phyloP scores from a whole-genome alignment of 179 eudicot species.

The Corrigiola litoralis region DNA sequence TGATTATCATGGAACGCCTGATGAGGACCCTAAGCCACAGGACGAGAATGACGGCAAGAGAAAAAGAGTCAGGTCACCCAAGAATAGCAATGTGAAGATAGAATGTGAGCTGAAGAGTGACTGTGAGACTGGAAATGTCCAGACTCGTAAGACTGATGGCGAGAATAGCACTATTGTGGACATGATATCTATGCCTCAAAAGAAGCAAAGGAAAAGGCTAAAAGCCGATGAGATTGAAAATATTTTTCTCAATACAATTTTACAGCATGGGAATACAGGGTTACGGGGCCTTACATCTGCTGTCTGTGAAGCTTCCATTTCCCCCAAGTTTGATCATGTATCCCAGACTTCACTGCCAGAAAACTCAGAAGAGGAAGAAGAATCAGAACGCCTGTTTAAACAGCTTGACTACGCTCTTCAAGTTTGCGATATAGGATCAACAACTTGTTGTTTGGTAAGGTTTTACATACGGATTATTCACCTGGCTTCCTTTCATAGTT shows the following conservation, averaged over 20 bases:
- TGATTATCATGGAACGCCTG: not conserved
- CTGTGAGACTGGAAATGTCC: too few species aligned
- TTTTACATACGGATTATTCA: not conserved
- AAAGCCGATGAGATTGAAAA: constrained; percentile 14
- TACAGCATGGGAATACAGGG: constrained; percentile 16
- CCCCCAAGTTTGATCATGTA: constrained; percentile 26
- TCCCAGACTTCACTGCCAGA: constrained; percentile 7
- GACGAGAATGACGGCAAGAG: constrained; percentile 5
- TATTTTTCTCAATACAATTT: constrained; percentile 26
- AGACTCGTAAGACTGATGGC: too few species aligned
- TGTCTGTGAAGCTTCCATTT: not conserved
- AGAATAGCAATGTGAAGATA: not conserved
- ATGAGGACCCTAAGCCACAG: not conserved
- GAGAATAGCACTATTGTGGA: too few species aligned
- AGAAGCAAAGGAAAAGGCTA: constrained; percentile 5
- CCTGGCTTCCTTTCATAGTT: not conserved
- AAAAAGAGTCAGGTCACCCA: not conserved
- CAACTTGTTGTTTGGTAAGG: constrained; percentile 22
- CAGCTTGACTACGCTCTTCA: constrained; percentile 33
- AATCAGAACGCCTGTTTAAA: constrained; percentile 26
- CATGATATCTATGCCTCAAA: not conserved
- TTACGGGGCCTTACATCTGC: not conserved
- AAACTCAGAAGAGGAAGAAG: constrained; percentile 27
- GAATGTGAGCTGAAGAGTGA: not conserved
- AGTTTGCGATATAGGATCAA: constrained; percentile 22